phyloP scores from a whole-genome alignment of 2,329 filamentous ascomycete species.

The Trichoderma atroviride region DNA sequence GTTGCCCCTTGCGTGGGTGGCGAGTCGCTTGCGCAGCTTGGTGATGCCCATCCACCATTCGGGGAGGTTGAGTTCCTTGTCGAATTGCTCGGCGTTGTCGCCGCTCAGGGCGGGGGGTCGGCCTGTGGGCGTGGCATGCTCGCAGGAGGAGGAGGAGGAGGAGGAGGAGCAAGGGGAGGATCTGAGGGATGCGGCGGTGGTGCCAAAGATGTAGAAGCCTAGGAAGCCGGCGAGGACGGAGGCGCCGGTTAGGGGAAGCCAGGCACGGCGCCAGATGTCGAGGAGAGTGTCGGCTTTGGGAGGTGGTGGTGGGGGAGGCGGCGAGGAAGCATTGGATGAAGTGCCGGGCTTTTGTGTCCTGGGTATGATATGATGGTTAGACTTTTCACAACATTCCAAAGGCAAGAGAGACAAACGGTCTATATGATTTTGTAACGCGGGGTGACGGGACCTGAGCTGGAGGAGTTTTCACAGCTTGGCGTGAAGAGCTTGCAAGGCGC shows the following conservation, averaged over 20 bases:
- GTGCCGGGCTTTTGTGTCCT: slow-evolving; percentile 23
- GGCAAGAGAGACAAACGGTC: slow-evolving; percentile 34
- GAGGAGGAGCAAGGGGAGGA: slow-evolving; percentile 28
- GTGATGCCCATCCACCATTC: slow-evolving; percentile 62
- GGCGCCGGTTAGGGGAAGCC: slow-evolving; percentile 50
- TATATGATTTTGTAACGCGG: slow-evolving; percentile 36
- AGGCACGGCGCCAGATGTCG: slow-evolving; percentile 44
- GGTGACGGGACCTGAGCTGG: slow-evolving; percentile 26
- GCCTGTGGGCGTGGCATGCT: slow-evolving; percentile 49
- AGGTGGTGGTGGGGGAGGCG: slow-evolving; percentile 30
- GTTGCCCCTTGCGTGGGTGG: slow-evolving; percentile 53
- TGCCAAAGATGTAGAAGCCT: slow-evolving; percentile 51
- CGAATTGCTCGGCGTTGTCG: slow-evolving; percentile 58
- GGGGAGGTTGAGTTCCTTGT: slow-evolving; percentile 58
- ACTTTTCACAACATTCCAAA: background rate
- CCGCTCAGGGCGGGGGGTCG: slow-evolving; percentile 51
- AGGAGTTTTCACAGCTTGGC: slow-evolving; percentile 31
- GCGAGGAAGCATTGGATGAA: background rate
- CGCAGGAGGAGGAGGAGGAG: slow-evolving; percentile 32
- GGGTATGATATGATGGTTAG: background rate
- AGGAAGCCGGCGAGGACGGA: slow-evolving; percentile 50
- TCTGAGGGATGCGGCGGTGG: slow-evolving; percentile 42
- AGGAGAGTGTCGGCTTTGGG: slow-evolving; percentile 40
- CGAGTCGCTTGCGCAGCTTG: slow-evolving; percentile 53
- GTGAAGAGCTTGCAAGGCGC: slow-evolving; percentile 38